Evolutionary conservation across 1,284 basidiomycete genomes (phyloP), one percentile per base, ranked within the genome.

Genomic region (Blastosporella zonata): DNA sequence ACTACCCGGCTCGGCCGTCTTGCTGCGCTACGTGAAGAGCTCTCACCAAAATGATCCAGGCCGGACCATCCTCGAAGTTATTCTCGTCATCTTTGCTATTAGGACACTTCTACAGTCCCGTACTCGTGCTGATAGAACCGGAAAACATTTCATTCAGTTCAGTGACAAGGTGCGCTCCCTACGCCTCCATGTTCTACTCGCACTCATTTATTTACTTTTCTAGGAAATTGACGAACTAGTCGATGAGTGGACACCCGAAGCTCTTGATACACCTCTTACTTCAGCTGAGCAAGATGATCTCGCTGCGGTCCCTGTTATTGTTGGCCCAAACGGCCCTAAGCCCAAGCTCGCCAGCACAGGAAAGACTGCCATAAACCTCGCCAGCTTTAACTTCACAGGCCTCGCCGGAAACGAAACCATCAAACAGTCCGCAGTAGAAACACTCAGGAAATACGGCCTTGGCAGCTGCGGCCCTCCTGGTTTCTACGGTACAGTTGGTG

Each of bases 141-240:
- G 84, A n/a, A 93, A 88, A 64, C 87, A 93, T 67, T 97, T 95
- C 66, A 92, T 99, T 54, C 80, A 93, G 62, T 88, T 98, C 50
- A 83, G 77, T 40, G 89, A 93, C 59, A 93, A 96, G 80, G 94
- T 93, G 55, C 34, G 75, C 10, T 13, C 55, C 38, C 34, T 12
- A 31, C 18, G 41, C 13, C 49, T 10, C 33, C 46, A 20, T 27
- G 31, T 9, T 47, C 31, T 13, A 18, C 6, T 28, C 31, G 9
- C 2, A 29, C 31, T 37, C 12, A 48, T 9, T 17, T 29, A 34
- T n/a, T 33, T n/a, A 9, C n/a, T 25, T 8, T 13, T 31, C 29
- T 43, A 97, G 92, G 97, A 99, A 84, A 87, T 98, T 51, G 87
- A 97, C 64, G 96, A 99, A 61, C 81, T 99, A 31, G 92, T 99